Evolutionary conservation across 2,329 filamentous ascomycete species (phyloP), one percentile per base, ranked within the genome.

Genomic region (Cercospora berteroae): DNA sequence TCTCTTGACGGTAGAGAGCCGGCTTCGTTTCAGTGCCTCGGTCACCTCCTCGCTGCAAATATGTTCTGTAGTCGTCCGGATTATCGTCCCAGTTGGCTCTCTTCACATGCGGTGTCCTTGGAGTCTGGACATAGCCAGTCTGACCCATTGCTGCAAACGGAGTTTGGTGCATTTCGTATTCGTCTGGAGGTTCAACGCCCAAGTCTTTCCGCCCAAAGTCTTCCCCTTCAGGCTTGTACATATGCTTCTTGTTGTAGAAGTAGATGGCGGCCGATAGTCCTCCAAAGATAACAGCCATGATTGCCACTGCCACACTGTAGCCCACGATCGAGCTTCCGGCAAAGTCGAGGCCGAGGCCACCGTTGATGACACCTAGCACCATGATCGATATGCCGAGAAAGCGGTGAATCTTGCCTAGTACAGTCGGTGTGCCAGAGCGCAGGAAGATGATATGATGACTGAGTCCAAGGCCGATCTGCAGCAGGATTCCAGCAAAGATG

Each of bases 281-380:
- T 13, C 67, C 65, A 62, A 71, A 70, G 18, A 72, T 63, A 31
- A 74, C 56, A 6, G 57, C 67, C 64, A 72, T 68, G 25, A 73
- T 44, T 5, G 68, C 67, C 0, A 73, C 71, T 25, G 69, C 72
- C 44, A 70, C 61, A 29, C 63, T 69, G 48, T 73, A 74, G 25
- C 72, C 67, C 5, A 71, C 63, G 23, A 62, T 63, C 4, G 63
- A 50, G 63, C 84, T 84, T 13, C 83, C 78, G 2, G 87, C 86
- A 62, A 89, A 84, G 0, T 81, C 80, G 74, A 89, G 88, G 25
- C 88, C 88, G 5, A 88, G 77, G 69, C 88, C 87, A 23, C 81
- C 85, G 69, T 89, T 88, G 64, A 84, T 72, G 16, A 86, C 78
- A 55, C 86, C 87, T 3, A 87, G 72, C 9, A 83, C 74, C 20